Evolutionary conservation across 1,139 yeast genomes (phyloP).

Genomic region (Pichia sp.): DNA sequence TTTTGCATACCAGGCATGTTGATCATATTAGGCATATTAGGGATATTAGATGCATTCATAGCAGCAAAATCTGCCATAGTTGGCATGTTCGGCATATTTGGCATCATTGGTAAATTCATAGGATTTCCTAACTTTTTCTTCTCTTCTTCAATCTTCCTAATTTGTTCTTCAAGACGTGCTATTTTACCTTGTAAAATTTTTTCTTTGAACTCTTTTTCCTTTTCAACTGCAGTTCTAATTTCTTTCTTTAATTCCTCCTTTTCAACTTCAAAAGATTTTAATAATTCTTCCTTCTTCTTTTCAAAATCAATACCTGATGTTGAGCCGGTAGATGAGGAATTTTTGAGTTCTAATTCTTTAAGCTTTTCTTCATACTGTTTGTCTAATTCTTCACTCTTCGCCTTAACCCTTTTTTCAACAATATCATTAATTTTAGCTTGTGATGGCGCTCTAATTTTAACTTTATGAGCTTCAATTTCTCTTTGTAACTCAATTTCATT

Average conservation of each 20-base stretch:
- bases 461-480: constrained; percentile 27
- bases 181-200: constrained; percentile 24
- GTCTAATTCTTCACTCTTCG: constrained; percentile 27
- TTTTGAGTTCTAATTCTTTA: constrained; percentile 17
- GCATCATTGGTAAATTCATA: background rate
- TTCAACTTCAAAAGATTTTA: constrained; percentile 23
- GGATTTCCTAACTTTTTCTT: constrained; percentile 1
- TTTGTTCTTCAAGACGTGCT: constrained; percentile 17
- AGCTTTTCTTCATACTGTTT: constrained; percentile 20
- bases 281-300: constrained; percentile 12
- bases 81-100: constrained; percentile 2
- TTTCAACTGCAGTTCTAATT: constrained; percentile 25
- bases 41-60: background rate
- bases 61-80: background rate
- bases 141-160: constrained; percentile 17
- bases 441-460: constrained; percentile 26
- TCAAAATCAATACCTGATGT: constrained; percentile 4
- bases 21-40: constrained; percentile 7
- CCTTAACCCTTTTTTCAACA: constrained; percentile 28
- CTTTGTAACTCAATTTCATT: constrained; percentile 16
- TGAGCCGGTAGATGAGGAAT: background rate
- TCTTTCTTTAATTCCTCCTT: constrained; percentile 26
- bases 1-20: background rate
- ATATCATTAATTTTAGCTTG: constrained; percentile 29
- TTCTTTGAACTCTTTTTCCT: constrained; percentile 28